These are phyloP conservation scores for Pelargonium fulgidum DNA, from an alignment of 441 rosid species.

Conservation along the genomic window DNA sequence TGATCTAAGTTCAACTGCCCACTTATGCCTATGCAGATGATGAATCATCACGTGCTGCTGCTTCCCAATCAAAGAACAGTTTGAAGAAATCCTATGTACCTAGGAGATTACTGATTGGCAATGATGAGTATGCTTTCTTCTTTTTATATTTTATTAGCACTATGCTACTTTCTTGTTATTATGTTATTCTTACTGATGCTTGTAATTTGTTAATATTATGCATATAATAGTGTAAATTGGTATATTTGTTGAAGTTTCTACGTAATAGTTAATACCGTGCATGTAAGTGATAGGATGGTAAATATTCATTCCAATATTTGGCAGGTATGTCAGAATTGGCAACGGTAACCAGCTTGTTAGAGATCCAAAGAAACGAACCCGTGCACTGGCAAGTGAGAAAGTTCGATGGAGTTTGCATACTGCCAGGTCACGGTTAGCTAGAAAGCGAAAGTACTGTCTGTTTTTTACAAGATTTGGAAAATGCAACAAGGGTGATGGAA, in stretches of 20 bases:
- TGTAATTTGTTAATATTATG: neutral
- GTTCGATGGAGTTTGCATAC: conserved; percentile 97
- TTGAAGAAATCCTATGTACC: conserved; percentile 65
- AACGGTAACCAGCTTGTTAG: conserved; percentile 94
- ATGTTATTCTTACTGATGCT: neutral
- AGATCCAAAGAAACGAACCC: conserved; percentile 89
- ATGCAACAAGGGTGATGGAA: conserved; percentile 92
- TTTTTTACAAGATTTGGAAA: conserved; percentile 95
- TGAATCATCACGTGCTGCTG: conserved; percentile 36
- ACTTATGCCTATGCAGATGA: conserved; percentile 40
- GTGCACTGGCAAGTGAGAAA: conserved; percentile 89
- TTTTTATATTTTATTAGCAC: conserved; percentile 4
- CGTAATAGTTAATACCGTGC: neutral
- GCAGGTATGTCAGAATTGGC: conserved; percentile 92
- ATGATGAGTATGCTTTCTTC: conserved; percentile 61
- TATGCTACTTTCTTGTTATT: neutral
- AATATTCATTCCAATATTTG: conserved; percentile 17
- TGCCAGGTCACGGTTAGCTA: conserved; percentile 76
- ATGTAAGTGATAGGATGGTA: neutral
- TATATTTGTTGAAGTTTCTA: conserved; percentile 2
- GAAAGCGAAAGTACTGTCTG: conserved; percentile 79
- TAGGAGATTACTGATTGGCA: conserved; percentile 82
- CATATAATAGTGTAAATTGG: conserved; percentile 5
- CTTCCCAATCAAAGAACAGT: conserved; percentile 31
- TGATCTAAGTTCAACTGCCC: neutral